Evolutionary conservation across 2,329 filamentous ascomycete species (phyloP), one percentile per base, ranked within the genome.

Genomic region (Fusarium albosuccineum): DNA sequence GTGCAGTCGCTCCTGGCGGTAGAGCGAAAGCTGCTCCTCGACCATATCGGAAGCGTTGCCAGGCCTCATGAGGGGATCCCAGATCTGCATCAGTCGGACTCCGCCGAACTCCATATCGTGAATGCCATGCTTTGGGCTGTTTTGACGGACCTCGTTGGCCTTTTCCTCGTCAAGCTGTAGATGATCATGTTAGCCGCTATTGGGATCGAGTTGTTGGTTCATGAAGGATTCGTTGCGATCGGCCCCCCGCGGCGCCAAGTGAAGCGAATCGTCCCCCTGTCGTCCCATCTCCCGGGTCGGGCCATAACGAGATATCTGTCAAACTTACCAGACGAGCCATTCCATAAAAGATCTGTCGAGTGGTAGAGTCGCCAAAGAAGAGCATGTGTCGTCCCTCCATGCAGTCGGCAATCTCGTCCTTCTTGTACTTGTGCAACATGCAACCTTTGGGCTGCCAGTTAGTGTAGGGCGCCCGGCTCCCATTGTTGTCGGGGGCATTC

Each of bases 381-480:
- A 88, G 79, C 27, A 90, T 73, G 46, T 81, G 82, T 27, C 82
- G 82, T 22, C 80, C 77, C 13, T 77, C 76, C 30, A 89, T 79
- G 70, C 89, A 91, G 52, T 78, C 75, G 29, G 78, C 74, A 52
- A 89, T 81, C 46, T 87, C 85, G 26, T 81, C 75, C 16, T 75
- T 73, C 30, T 81, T 80, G 76, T 90, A 89, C 62, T 84, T 78
- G 63, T 86, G 83, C 74, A 89, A 79, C 60, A 86, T 83, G 75
- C 89, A 91, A 34, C 86, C 85, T 22, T 80, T 79, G 5, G 87
- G 85, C 62, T 89, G 85, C 88, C 88, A 90, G 65, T 82, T 80
- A 40, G 80, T 76, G 64, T 82, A 84, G 5, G 73, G 52, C 72
- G 68, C 42, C 71, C 58, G 62, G 68, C 69, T 67, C 69, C 72